Base-by-base conservation (phyloP, 495 filamentous ascomycete genomes). In the Xylaria acuta region DNA sequence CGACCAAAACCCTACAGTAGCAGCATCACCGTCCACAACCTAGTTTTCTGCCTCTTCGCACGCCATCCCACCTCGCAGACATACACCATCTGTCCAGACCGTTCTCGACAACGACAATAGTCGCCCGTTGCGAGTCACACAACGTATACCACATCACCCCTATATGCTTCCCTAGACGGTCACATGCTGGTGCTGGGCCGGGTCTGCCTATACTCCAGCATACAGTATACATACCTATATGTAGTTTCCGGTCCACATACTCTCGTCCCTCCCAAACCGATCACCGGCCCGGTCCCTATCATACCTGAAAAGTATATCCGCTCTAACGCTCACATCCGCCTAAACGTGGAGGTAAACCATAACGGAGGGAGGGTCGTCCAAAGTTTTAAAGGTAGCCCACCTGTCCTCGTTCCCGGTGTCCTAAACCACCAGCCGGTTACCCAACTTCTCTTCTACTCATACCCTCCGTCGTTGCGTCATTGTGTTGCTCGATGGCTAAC, bases 101-200 rank as follows among this genome's bases (percentile, higher is more conserved):
- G 38, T 32, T 6, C 45, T 40, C 64, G 32, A 51, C 18, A 38
- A 60, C 64, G 6, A 40, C 11, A 34, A 53, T 47, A 27, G 45
- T 49, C 25, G 22, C 60, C 63, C 63, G 40, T 12, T 49, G 34
- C 64, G 14, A 51, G 64, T 54, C 64, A 54, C 64, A 36, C 47
- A 51, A n/a, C 22, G 7, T 54, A 32, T 38, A n/a, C 64, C 22
- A 12, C 7, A n/a, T 20, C 20, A 56, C 36, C 47, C 36, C 65
- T 56, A 34, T 43, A 12, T 34, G 34, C 47, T 34, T 5, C 18
- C 25, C 22, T 41, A 41, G 49, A 54, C 43, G 47, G 22, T 67
- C 65, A 67, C 65, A 67, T 67, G 65, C 58, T 16, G n/a, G 27
- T 59, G 30, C 43, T 65, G 41, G 12, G 38, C 63, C 32, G 20